Evolutionary conservation across 1,284 basidiomycete genomes (phyloP), one percentile per base, ranked within the genome.

Genomic region (Trichosporon sp.): DNA sequence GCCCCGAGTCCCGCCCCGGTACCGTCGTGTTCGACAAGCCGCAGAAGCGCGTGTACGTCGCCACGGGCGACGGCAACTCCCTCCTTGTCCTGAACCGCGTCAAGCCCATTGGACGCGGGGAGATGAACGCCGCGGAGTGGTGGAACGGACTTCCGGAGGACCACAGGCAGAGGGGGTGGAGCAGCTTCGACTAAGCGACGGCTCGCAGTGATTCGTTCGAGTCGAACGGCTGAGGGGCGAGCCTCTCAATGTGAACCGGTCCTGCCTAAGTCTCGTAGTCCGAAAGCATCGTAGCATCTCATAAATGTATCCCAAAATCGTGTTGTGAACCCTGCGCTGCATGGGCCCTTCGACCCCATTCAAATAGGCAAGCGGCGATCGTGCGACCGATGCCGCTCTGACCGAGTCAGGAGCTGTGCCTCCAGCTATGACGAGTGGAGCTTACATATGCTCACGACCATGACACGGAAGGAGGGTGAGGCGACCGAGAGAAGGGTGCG

Each of bases 31-130:
- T 88, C 2, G 80, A 83, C 11, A 85, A 82, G 11, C 83, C 83
- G 0, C 86, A 86, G 0, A 82, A 88, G 37, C 77, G 91, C 8
- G 81, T 84, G 37, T 87, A 91, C 0, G 71, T 72, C 5, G 46
- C 32, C 35, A 68, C 87, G 0, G 88, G 88, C 1, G 79, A 83
- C 11, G 86, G 82, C 6, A 83, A 84, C 1, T 85, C 87, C 0
- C 83, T 88, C 43, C 75, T 92, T 11, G 81, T 84, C 40, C 87
- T 92, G 0, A 81, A 81, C 0, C 78, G 82, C 73, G 85, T 92
- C 8, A 89, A 90, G 79, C 86, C 88, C 74, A 88, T 90, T 73
- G 89, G 88, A 2, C 87, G 83, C 51, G 83, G 85, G 69, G 81
- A 86, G 71, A 76, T 88, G 70, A 75, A 76, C 26, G 86, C 87